These are phyloP conservation scores for Serendipita sp. DNA, from an alignment of 768 basidiomycete genomes.

Conservation along the genomic window DNA sequence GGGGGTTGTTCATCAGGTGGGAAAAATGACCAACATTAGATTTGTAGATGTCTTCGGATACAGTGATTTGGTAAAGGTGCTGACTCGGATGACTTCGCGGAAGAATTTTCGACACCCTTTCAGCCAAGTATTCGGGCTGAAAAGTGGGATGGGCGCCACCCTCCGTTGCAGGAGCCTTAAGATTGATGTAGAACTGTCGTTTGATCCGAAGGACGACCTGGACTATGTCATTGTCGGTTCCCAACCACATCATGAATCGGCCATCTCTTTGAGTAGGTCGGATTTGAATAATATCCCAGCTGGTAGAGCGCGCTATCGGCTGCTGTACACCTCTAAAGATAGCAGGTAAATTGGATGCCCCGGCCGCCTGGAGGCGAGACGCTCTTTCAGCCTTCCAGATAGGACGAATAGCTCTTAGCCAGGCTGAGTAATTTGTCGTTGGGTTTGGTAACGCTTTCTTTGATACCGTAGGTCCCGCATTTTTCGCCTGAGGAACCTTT, in stretches of 20 bases:
- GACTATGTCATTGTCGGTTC: slow-evolving; percentile 62
- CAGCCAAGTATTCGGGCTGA: slow-evolving; percentile 47
- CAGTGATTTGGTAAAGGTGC: slow-evolving; percentile 69
- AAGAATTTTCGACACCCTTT: slow-evolving; percentile 58
- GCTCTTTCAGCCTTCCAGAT: slow-evolving; percentile 55
- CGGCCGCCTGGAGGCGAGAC: slow-evolving; percentile 25
- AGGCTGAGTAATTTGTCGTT: slow-evolving; percentile 46
- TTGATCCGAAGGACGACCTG: slow-evolving; percentile 70
- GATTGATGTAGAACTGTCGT: slow-evolving; percentile 84
- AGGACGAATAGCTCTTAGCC: slow-evolving; percentile 59
- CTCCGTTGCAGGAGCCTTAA: slow-evolving; percentile 40
- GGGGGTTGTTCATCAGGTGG: slow-evolving; percentile 81
- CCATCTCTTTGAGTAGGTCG: slow-evolving; percentile 60
- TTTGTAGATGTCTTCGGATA: slow-evolving; percentile 69
- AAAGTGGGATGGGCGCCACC: slow-evolving; percentile 29
- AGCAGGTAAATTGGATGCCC: slow-evolving; percentile 37
- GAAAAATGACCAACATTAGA: slow-evolving; percentile 83
- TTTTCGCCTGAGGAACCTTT: slow-evolving; percentile 25
- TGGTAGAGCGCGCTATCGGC: slow-evolving; percentile 29
- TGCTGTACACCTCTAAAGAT: slow-evolving; percentile 55
- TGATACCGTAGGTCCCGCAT: slow-evolving; percentile 22
- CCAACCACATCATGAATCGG: slow-evolving; percentile 78
- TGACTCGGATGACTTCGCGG: slow-evolving; percentile 62
- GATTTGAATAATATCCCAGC: slow-evolving; percentile 91
- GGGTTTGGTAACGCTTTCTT: slow-evolving; percentile 42